phyloP scores from a whole-genome alignment of 108 stramenopile species.

The Conticribra weissflogii region DNA sequence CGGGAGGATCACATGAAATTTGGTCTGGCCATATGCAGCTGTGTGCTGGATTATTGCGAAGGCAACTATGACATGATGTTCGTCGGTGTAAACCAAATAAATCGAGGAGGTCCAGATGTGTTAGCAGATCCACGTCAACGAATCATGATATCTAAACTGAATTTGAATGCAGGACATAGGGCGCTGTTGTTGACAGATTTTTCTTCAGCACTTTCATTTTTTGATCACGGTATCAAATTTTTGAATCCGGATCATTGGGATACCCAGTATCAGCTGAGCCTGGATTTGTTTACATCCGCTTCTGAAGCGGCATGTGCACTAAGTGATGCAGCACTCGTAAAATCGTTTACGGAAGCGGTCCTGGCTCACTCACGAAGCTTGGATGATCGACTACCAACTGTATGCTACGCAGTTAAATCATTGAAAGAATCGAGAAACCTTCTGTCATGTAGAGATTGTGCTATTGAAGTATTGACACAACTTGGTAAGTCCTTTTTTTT shows the following conservation, averaged over 20 bases:
- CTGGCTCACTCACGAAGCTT: slow-evolving; percentile 5
- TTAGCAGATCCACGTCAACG: slow-evolving; percentile 9
- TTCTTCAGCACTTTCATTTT: slow-evolving; percentile 11
- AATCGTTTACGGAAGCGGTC: background rate
- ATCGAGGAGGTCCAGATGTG: slow-evolving; percentile 20
- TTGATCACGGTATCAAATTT: slow-evolving; percentile 34
- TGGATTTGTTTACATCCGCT: slow-evolving; percentile 24
- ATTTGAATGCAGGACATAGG: slow-evolving; percentile 30
- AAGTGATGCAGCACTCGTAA: background rate
- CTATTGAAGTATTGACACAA: background rate
- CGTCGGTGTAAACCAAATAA: slow-evolving; percentile 34
- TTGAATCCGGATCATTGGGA: slow-evolving; percentile 23
- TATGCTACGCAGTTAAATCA: background rate
- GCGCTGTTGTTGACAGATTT: slow-evolving; percentile 16
- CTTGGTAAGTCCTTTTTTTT: background rate
- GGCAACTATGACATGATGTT: slow-evolving; percentile 36
- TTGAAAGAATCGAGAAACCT: background rate
- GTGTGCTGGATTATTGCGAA: background rate
- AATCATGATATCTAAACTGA: slow-evolving; percentile 17
- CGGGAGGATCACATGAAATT: slow-evolving; percentile 13
- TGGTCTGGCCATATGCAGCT: slow-evolving; percentile 25
- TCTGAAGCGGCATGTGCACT: slow-evolving; percentile 16
- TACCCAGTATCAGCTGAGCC: slow-evolving; percentile 16
- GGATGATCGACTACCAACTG: slow-evolving; percentile 16
- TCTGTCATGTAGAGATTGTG: background rate